These are phyloP conservation scores for Neurospora hispaniola DNA, from an alignment of 495 filamentous ascomycete genomes.

Conservation along the genomic window DNA sequence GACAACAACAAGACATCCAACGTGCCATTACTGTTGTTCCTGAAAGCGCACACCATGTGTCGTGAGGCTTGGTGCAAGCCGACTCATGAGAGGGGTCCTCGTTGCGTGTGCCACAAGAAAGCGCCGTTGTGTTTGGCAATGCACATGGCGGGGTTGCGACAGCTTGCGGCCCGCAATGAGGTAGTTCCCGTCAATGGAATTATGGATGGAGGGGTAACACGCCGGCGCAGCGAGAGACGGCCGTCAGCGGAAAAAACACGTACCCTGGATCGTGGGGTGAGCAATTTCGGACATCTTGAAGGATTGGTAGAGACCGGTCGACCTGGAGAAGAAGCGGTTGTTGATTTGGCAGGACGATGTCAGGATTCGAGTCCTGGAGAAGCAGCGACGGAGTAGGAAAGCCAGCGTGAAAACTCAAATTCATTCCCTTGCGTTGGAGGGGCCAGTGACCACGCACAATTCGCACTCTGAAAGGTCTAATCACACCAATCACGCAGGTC, in stretches of 20 bases:
- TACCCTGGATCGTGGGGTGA: constrained; percentile 28
- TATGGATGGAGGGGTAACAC: constrained; percentile 12
- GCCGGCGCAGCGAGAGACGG: constrained; percentile 3
- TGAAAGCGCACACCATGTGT: not conserved
- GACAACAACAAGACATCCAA: not conserved
- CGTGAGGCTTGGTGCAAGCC: not conserved
- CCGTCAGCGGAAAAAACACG: constrained; percentile 2
- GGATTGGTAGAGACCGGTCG: constrained; percentile 8
- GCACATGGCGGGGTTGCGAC: not conserved
- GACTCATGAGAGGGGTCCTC: not conserved
- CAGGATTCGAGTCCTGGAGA: constrained; percentile 8
- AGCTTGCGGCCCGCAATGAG: not conserved
- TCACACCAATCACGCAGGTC: not conserved
- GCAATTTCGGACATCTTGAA: constrained; percentile 24
- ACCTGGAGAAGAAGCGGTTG: not conserved
- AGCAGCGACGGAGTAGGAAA: constrained; percentile 11
- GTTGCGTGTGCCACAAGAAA: constrained; percentile 6
- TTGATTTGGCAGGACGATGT: not conserved
- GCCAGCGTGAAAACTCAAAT: constrained; percentile 12
- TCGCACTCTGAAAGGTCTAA: not conserved
- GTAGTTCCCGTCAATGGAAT: not conserved
- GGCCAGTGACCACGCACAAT: not conserved
- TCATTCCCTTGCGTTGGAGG: not conserved
- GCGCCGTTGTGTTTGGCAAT: not conserved
- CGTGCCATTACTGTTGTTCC: not conserved